A percentile compares a stretch with the other conserved stretches of the same genome.
Evolutionary conservation across 768 basidiomycete species (phyloP).

Genomic region (Hypsizygus marmoreus): DNA sequence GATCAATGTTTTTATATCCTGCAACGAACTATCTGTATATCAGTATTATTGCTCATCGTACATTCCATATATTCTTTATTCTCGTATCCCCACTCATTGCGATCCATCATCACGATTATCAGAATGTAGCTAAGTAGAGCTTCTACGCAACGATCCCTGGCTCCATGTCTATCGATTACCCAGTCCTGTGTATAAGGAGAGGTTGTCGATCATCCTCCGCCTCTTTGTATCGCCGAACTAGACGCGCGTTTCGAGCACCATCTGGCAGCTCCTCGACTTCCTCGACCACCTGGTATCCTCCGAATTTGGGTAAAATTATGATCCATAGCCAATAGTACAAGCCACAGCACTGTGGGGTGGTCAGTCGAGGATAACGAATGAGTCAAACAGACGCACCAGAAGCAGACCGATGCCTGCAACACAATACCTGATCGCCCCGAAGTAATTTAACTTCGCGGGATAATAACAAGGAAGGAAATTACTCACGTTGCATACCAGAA

Average conservation of each 20-base stretch:
- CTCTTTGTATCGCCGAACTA: conserved; percentile 34
- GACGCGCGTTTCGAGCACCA: conserved; percentile 32
- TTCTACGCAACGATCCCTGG: too few relatives aligned
- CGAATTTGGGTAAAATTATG: conserved; percentile 40
- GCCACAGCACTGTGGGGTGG: conserved; percentile 26
- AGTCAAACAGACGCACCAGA: conserved; percentile 28
- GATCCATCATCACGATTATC: background rate
- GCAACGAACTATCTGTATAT: background rate
- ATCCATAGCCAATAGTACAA: conserved; percentile 46
- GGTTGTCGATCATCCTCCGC: conserved; percentile 9
- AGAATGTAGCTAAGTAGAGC: too few relatives aligned
- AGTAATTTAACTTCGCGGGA: background rate
- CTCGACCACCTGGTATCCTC: conserved; percentile 48
- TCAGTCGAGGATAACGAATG: background rate
- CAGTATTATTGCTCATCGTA: background rate
- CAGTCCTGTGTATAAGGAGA: conserved; percentile 8
- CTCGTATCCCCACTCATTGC: background rate
- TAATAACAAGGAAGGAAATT: background rate
- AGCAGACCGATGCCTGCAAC: conserved; percentile 30
- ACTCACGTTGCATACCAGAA: conserved; percentile 42
- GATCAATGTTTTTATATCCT: too few relatives aligned
- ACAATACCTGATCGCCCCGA: conserved; percentile 25
- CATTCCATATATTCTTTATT: background rate
- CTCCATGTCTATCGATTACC: background rate
- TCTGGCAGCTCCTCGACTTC: conserved; percentile 45